Base-by-base conservation (phyloP, 192 early-diverging fungal species). In the Jimgerdemannia lactiflua region DNA sequence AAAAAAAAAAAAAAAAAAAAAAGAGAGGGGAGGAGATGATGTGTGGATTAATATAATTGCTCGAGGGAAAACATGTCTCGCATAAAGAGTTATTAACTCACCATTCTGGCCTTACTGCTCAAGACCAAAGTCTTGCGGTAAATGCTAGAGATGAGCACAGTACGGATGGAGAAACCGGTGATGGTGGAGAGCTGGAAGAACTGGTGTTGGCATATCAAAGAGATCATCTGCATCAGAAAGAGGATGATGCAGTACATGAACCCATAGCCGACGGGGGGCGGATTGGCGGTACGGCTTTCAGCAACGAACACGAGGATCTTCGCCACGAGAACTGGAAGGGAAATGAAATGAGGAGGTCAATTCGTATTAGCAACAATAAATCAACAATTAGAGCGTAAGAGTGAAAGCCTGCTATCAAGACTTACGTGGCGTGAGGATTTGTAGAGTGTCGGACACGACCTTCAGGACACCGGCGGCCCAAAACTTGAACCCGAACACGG, bases 91-190 rank as follows among this genome's bases (percentile, higher is more conserved):
- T n/a, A n/a, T n/a, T n/a, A n/a, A n/a, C 71, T 49, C 64, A 71
- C 71, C 72, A 74, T 74, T 3, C 72, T 39, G 8, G 85, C 84
- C 69, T 84, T 86, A 54, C 81, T 75, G 29, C 83, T 85, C 11
- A 88, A 74, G n/a, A 82, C 54, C 40, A 88, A 77, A 43, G 79
- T 77, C 67, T 88, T 88, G 54, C 81, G 83, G 75, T 88, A 88
- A 44, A 88, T 85, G 59, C 76, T 72, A 39, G 86, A 78, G 65
- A 88, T 85, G 59, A 88, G 65, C 3, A 64, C 43, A 11, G 87
- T 82, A 18, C 87, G 75, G 63, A 80, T 20, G 39, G 78, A 69
- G 67, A 88, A 73, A 71, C 87, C 87, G 18, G 77, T 78, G 18
- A 76, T 70, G 14, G 79, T 78, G 44, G 84, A 79, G 8, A 72